Evolutionary conservation across 192 early-diverging fungal genomes (phyloP).

Genomic region (Backusella tarrabulga): DNA sequence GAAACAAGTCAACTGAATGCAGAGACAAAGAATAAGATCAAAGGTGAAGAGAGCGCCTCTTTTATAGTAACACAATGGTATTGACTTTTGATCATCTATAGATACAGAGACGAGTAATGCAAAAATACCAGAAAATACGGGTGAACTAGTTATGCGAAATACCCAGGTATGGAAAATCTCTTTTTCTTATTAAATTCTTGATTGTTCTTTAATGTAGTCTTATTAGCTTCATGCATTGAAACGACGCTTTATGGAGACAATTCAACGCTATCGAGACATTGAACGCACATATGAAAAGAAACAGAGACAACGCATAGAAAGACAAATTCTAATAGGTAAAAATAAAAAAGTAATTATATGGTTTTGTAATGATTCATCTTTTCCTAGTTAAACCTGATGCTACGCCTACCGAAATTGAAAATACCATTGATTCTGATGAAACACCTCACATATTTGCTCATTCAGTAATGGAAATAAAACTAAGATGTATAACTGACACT

Average conservation of each 20-base stretch:
- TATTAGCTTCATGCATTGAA: slow-evolving; percentile 45
- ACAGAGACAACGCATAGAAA: slow-evolving; percentile 75
- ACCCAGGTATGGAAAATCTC: not conserved
- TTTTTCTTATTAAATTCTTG: no score
- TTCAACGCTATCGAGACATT: slow-evolving; percentile 69
- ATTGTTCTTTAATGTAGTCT: not conserved
- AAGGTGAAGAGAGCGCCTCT: slow-evolving; percentile 10
- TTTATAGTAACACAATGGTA: not conserved
- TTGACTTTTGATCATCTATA: not conserved
- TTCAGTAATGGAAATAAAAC: slow-evolving; percentile 43
- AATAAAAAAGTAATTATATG: not conserved
- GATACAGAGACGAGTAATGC: slow-evolving; percentile 4
- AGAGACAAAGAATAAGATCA: slow-evolving; percentile 47
- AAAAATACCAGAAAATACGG: slow-evolving; percentile 1
- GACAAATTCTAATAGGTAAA: slow-evolving; percentile 77
- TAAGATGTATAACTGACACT: not conserved
- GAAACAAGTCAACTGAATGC: slow-evolving; percentile 23
- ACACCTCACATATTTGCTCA: slow-evolving; percentile 77
- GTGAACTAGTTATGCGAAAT: not conserved
- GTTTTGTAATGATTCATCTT: not conserved
- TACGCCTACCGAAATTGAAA: slow-evolving; percentile 64
- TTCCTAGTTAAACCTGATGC: slow-evolving; percentile 75
- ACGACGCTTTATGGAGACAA: slow-evolving; percentile 57
- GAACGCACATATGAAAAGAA: slow-evolving; percentile 76
- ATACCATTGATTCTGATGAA: slow-evolving; percentile 64